These are phyloP conservation scores for Rhizophagus clarus DNA, from an alignment of 192 early-diverging fungal genomes.

Conservation along the genomic window DNA sequence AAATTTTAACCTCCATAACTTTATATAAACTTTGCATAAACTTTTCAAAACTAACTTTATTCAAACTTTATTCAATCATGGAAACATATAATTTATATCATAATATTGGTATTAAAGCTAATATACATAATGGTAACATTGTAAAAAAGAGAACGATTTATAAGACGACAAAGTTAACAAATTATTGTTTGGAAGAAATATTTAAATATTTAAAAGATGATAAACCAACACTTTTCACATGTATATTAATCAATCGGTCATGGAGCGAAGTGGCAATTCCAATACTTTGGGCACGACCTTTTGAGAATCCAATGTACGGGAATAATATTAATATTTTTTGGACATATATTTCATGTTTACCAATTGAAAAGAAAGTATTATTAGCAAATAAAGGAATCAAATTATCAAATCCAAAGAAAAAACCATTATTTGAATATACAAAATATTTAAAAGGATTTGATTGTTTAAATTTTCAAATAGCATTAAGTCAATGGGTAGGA, in stretches of 20 bases:
- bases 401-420: neutral
- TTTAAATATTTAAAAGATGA: neutral
- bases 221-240: neutral
- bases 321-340: neutral
- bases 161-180: neutral
- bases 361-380: neutral
- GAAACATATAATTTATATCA: neutral
- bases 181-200: constrained; percentile 10
- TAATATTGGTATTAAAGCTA: no score
- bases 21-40: no score
- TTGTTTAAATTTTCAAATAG: constrained; percentile 10
- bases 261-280: constrained; percentile 1
- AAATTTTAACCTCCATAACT: neutral
- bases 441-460: constrained; percentile 23
- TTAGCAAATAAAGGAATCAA: neutral
- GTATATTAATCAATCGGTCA: neutral
- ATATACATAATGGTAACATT: no score
- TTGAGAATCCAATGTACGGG: neutral
- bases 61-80: neutral
- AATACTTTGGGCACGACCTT: constrained; percentile 5
- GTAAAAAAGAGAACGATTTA: neutral
- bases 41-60: no score
- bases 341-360: neutral
- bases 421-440: constrained; percentile 13
- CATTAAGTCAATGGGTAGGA: neutral